These are phyloP conservation scores for Hippophae tibetana DNA, from an alignment of 306 rosid genomes.

Conservation along the genomic window DNA sequence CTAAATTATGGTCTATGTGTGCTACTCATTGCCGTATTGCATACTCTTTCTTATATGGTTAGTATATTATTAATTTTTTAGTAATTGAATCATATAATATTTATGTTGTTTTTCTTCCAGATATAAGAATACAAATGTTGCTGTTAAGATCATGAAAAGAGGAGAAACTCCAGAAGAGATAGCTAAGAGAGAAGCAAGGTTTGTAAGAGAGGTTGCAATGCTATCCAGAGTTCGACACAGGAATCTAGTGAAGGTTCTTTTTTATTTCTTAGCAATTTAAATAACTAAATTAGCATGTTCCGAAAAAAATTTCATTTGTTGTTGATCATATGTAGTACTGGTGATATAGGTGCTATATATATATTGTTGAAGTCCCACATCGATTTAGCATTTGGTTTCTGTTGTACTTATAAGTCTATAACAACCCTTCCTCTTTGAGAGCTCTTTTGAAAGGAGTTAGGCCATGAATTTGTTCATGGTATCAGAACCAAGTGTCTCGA, in stretches of 20 bases:
- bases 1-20: too few relatives aligned
- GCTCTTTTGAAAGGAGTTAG: too few relatives aligned
- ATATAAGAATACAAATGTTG: conserved; percentile 46
- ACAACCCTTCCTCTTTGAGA: too few relatives aligned
- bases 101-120: conserved; percentile 20
- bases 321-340: not conserved
- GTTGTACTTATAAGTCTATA: too few relatives aligned
- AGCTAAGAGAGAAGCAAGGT: conserved; percentile 59
- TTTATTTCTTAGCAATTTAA: not conserved
- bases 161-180: conserved; percentile 44
- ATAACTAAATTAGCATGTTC: not conserved
- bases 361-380: too few relatives aligned
- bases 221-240: conserved; percentile 83
- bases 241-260: conserved; percentile 74
- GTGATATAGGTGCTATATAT: not conserved
- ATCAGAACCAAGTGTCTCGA: too few relatives aligned
- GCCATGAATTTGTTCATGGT: too few relatives aligned
- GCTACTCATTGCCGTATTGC: not conserved
- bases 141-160: conserved; percentile 36
- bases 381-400: too few relatives aligned
- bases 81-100: not conserved
- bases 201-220: conserved; percentile 83
- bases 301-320: not conserved
- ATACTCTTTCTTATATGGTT: not conserved
- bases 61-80: not conserved